Conservation (phyloP, 345 rosid species). For the Mallotus nudiflorus region DNA sequence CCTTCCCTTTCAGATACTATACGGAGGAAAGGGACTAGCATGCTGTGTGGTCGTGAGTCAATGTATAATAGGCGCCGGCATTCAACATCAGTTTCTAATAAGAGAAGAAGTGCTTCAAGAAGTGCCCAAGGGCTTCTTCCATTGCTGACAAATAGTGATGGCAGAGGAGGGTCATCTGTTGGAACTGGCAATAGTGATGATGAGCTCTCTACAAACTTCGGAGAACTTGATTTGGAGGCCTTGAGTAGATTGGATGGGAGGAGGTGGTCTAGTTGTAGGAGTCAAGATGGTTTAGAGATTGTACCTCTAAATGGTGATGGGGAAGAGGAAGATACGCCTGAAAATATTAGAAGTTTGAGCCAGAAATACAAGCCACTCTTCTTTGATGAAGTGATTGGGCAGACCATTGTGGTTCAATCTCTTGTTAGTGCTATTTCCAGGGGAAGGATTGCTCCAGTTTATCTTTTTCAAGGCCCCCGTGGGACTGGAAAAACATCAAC, state of each 20-base stretch:
- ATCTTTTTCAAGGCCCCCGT: slow-evolving; percentile 96
- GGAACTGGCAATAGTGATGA: slow-evolving; percentile 80
- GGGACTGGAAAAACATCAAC: slow-evolving; percentile 94
- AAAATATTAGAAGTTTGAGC: slow-evolving; percentile 67
- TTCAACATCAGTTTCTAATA: slow-evolving; percentile 47
- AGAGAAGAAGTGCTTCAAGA: slow-evolving; percentile 52
- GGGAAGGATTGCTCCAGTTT: slow-evolving; percentile 84
- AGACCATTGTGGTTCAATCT: slow-evolving; percentile 85
- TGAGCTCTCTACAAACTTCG: slow-evolving; percentile 86
- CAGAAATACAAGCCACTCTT: slow-evolving; percentile 87
- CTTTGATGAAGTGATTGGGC: slow-evolving; percentile 87
- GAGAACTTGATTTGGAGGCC: slow-evolving; percentile 97
- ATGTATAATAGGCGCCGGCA: slow-evolving; percentile 53
- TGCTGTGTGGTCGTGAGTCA: slow-evolving; percentile 69
- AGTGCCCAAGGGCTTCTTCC: slow-evolving; percentile 80
- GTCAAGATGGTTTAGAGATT: slow-evolving; percentile 76
- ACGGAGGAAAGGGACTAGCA: slow-evolving; percentile 85
- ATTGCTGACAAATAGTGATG: slow-evolving; percentile 62
- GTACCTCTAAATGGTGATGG: slow-evolving; percentile 56
- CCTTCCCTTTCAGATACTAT: slow-evolving; percentile 88
- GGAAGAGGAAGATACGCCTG: slow-evolving; percentile 68
- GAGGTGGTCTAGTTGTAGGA: slow-evolving; percentile 96
- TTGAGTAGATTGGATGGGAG: slow-evolving; percentile 94
- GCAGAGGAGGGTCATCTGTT: slow-evolving; percentile 72
- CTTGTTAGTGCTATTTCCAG: slow-evolving; percentile 66